Percentiles rank a stretch among this genome's conserved stretches.
These are phyloP conservation scores for Carex kokanica DNA, from an alignment of 176 grass and related monocot species.

Conservation along the genomic window DNA sequence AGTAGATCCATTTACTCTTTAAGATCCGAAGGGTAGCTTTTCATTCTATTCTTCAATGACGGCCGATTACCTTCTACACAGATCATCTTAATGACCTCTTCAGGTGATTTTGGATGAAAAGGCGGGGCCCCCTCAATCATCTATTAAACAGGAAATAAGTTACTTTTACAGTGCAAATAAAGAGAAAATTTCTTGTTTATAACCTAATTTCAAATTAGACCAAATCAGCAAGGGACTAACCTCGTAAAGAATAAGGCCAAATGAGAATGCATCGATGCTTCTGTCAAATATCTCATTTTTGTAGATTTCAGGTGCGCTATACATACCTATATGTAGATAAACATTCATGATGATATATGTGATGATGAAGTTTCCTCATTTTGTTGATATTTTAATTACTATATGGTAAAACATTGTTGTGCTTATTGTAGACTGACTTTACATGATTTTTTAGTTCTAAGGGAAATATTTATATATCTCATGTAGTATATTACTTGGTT, in stretches of 20 bases:
- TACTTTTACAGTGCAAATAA: neutral
- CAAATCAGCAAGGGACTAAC: conserved; percentile 12
- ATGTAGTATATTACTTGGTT: neutral
- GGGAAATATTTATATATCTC: neutral
- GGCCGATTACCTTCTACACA: conserved; percentile 60
- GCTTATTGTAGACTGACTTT: neutral
- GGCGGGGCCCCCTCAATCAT: conserved; percentile 66
- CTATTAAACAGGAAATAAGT: conserved; percentile 18
- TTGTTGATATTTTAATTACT: conserved; percentile 1
- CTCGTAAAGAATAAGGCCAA: conserved; percentile 93
- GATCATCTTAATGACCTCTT: conserved; percentile 46
- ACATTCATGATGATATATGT: neutral
- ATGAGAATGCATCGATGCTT: conserved; percentile 76
- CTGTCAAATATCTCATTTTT: conserved; percentile 65
- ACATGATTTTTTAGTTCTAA: neutral
- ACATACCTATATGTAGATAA: conserved; percentile 38
- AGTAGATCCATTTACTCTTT: conserved; percentile 64
- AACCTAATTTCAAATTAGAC: neutral
- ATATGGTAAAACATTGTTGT: neutral
- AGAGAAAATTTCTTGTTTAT: neutral
- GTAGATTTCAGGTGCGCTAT: conserved; percentile 77
- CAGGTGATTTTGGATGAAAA: conserved; percentile 46
- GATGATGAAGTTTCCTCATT: neutral
- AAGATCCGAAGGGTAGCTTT: conserved; percentile 67
- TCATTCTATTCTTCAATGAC: conserved; percentile 66